Evolutionary conservation across 2,329 filamentous ascomycete genomes (phyloP).

Genomic region (Purpureocillium lavendulum): DNA sequence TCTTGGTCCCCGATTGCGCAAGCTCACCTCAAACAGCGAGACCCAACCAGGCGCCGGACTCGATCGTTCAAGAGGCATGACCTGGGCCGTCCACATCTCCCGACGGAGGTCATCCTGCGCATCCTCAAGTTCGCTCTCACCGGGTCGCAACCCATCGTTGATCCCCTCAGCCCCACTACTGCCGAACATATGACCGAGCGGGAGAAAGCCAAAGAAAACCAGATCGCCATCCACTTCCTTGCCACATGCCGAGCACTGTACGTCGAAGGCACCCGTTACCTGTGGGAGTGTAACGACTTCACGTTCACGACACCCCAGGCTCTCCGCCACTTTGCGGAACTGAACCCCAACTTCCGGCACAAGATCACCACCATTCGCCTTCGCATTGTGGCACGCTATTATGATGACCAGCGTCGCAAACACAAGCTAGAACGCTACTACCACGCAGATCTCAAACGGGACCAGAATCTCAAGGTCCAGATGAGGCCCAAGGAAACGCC

Average conservation of each 20-base stretch:
- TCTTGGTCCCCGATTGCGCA: slow-evolving; percentile 35
- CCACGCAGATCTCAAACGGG: slow-evolving; percentile 32
- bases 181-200: slow-evolving; percentile 32
- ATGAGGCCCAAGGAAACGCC: slow-evolving; percentile 34
- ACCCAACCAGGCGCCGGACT: slow-evolving; percentile 23
- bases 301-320: slow-evolving; percentile 44
- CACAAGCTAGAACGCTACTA: slow-evolving; percentile 34
- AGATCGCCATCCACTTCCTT: slow-evolving; percentile 45
- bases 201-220: slow-evolving; percentile 35
- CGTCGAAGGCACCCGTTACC: slow-evolving; percentile 36
- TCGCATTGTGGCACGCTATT: slow-evolving; percentile 47
- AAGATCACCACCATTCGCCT: slow-evolving; percentile 38
- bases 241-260: slow-evolving; percentile 41
- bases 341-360: slow-evolving; percentile 32
- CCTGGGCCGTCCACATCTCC: slow-evolving; percentile 32
- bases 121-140: slow-evolving; percentile 44
- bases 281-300: slow-evolving; percentile 46
- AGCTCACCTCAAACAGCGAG: slow-evolving; percentile 21
- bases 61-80: slow-evolving; percentile 20
- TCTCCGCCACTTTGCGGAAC: slow-evolving; percentile 38
- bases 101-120: slow-evolving; percentile 42
- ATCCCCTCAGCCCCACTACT: slow-evolving; percentile 39
- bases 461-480: slow-evolving; percentile 32
- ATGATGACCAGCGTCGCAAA: slow-evolving; percentile 38
- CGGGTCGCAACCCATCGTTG: slow-evolving; percentile 40